A percentile compares a stretch with the other conserved stretches of the same genome.
Evolutionary conservation across 2,329 filamentous ascomycete species (phyloP).

Genomic region (Pseudocercospora vitis): DNA sequence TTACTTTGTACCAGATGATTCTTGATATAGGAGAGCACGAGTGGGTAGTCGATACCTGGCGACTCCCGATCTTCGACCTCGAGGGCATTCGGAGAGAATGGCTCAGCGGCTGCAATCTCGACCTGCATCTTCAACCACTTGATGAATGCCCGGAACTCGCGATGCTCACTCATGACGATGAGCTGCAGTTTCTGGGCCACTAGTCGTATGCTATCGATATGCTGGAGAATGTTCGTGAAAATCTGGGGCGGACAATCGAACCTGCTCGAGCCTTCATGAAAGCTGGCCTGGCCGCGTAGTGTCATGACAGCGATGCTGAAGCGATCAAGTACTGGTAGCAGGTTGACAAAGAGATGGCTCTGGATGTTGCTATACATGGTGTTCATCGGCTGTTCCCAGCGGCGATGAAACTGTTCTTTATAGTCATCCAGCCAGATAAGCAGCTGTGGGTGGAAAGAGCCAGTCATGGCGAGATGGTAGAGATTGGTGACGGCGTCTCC

Average conservation of each 20-base stretch:
- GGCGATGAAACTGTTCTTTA: constrained; percentile 61
- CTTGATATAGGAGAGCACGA: constrained; percentile 75
- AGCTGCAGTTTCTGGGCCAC: constrained; percentile 72
- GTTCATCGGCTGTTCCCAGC: constrained; percentile 87
- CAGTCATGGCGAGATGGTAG: constrained; percentile 82
- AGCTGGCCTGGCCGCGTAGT: constrained; percentile 78
- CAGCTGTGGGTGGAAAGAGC: constrained; percentile 71
- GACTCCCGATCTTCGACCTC: constrained; percentile 78
- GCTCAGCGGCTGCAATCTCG: constrained; percentile 68
- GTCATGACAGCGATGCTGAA: constrained; percentile 78
- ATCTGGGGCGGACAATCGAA: constrained; percentile 52
- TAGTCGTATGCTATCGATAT: constrained; percentile 71
- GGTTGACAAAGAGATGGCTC: constrained; percentile 78
- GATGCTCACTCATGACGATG: constrained; percentile 71
- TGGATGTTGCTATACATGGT: constrained; percentile 76
- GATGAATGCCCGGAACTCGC: constrained; percentile 75
- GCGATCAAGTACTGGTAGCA: constrained; percentile 83
- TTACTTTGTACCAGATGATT: constrained; percentile 50
- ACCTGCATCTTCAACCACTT: constrained; percentile 82
- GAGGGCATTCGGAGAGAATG: constrained; percentile 58
- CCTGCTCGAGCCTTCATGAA: constrained; percentile 65
- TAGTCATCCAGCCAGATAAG: constrained; percentile 71
- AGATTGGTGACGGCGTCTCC: constrained; percentile 72
- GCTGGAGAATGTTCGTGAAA: constrained; percentile 58
- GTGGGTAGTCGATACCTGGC: constrained; percentile 66